Conservation (phyloP, 192 early-diverging fungal genomes). For the Backusella mclennaniae region DNA sequence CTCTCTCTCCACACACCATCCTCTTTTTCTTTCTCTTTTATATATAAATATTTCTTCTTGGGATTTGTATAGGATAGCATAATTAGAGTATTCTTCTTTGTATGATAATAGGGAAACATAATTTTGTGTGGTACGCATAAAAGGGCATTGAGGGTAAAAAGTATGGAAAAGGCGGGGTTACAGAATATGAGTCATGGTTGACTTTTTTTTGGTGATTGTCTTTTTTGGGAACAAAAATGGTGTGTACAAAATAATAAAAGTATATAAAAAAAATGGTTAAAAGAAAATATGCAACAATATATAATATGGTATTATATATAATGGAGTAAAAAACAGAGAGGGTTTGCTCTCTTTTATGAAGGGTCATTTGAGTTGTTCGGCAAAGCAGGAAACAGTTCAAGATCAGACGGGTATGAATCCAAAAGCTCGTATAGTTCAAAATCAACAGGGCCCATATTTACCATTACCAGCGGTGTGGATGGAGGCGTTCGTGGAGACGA, state of each 20-base stretch:
- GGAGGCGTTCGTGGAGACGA: not conserved
- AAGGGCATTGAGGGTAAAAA: not conserved
- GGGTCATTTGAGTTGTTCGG: not conserved
- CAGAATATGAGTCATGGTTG: constrained; percentile 4
- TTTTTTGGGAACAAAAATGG: not conserved
- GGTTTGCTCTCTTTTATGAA: not conserved
- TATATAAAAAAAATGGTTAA: not conserved
- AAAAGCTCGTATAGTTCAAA: not conserved
- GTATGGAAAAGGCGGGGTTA: not conserved
- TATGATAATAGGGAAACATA: not conserved
- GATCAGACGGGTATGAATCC: not conserved
- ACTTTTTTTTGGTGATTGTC: not conserved
- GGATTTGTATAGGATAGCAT: not conserved
- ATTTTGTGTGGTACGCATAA: not conserved
- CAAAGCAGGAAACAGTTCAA: constrained; percentile 1
- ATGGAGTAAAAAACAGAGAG: not conserved
- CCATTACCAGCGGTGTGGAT: not conserved
- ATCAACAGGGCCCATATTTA: not conserved
- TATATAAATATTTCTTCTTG: not conserved
- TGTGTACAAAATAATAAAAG: not conserved
- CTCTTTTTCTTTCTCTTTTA: not conserved
- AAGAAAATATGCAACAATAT: not conserved
- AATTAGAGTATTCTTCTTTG: not conserved
- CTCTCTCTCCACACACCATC: not conserved
- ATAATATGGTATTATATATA: not conserved